Evolutionary conservation across 805 yeast genomes (phyloP).

Genomic region (Ogataea sp.): DNA sequence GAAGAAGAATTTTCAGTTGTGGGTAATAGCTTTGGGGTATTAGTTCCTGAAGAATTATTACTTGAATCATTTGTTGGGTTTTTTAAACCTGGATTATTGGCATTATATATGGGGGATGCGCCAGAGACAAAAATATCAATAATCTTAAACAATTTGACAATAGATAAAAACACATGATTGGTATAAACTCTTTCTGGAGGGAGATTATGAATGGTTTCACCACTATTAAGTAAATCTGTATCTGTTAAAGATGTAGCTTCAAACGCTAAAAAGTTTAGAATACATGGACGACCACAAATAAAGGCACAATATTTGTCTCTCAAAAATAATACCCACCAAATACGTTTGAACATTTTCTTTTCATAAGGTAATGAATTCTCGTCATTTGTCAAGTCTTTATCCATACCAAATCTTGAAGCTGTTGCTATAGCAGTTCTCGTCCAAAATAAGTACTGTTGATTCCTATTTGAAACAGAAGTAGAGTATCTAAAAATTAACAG

Average conservation of each 20-base stretch:
- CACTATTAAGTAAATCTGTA: not conserved
- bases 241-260: not conserved
- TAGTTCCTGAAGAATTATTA: not conserved
- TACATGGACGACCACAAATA: slow-evolving; percentile 57
- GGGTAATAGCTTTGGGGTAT: too few species aligned
- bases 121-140: slow-evolving; percentile 1
- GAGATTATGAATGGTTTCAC: not conserved
- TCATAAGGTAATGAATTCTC: slow-evolving; percentile 7
- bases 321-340: slow-evolving; percentile 63
- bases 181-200: not conserved
- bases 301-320: slow-evolving; percentile 63
- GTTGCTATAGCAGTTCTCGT: slow-evolving; percentile 58
- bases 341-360: slow-evolving; percentile 47
- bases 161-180: not conserved
- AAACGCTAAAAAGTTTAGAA: not conserved
- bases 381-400: slow-evolving; percentile 31
- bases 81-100: too few species aligned
- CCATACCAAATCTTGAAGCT: slow-evolving; percentile 74
- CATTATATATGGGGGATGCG: not conserved
- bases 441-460: slow-evolving; percentile 68
- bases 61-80: not conserved
- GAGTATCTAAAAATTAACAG: slow-evolving; percentile 40
- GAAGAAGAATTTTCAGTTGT: too few species aligned
- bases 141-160: not conserved
- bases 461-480: not conserved